Evolutionary conservation across 2,329 filamentous ascomycete species (phyloP), one percentile per base, ranked within the genome.

Genomic region (Trichoderma atroviride): DNA sequence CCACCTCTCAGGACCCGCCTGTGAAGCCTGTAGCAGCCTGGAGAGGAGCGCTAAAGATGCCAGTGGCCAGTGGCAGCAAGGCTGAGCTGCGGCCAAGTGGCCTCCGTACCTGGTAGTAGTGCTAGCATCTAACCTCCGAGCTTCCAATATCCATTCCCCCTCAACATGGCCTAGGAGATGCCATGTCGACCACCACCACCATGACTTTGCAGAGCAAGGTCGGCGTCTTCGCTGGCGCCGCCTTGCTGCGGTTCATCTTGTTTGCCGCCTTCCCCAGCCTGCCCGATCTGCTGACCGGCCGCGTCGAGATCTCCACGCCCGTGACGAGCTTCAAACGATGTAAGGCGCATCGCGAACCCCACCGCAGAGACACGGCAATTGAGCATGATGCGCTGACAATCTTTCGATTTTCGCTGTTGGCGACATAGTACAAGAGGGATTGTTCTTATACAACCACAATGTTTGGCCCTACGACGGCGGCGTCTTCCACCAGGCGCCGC

Each of bases 271-370:
- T 97, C 78, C 94, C 96, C 72, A 88, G 88, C 47, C 85, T 99
- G 52, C 92, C 95, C 64, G 90, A 94, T 78, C 86, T 97, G 72
- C 86, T 99, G 72, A 96, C 93, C 24, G 92, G 91, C 73, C 91
- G 96, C 77, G 96, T 97, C 75, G 96, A 99, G 84, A 91, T 99
- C 76, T 97, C 96, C 56, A 99, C 96, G 27, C 95, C 96, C 50
- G 92, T 98, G 58, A 97, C 93, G 75, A 97, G 95, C 87, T 99
- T 97, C 87, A 98, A 98, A 84, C 89, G 96, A 88, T 85, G 94
- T 97, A 86, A 80, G 91, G 81, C 53, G 62, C 24, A 58, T 56
- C 60, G 60, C 53, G 33, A 40, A 22, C 52, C 61, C 61, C 61
- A 31, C 5, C 37, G 31, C 47, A 3, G 40, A 50, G 55, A 67